Percentiles rank a stretch among this genome's conserved stretches.
phyloP scores from a whole-genome alignment of 495 filamentous ascomycete species.

The Podospora fimiseda region DNA sequence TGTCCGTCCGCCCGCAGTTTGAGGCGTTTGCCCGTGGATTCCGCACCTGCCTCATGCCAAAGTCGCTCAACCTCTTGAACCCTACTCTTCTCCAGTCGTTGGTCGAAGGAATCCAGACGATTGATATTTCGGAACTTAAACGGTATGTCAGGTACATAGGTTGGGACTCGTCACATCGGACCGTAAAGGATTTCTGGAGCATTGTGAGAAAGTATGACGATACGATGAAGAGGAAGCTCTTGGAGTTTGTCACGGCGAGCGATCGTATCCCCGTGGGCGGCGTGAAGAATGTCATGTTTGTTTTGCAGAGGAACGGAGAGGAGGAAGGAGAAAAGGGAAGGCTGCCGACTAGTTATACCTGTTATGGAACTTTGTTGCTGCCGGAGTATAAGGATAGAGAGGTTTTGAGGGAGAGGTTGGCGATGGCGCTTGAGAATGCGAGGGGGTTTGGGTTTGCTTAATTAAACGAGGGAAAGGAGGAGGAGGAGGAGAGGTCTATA shows the following conservation, averaged over 20 bases:
- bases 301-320: conserved; percentile 71
- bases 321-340: conserved; percentile 47
- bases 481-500: not conserved
- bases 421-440: conserved; percentile 79
- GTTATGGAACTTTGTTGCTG: conserved; percentile 77
- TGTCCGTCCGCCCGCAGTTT: conserved; percentile 70
- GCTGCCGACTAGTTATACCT: conserved; percentile 79
- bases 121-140: conserved; percentile 67
- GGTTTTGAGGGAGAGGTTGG: conserved; percentile 65
- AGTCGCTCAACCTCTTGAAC: conserved; percentile 64
- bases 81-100: conserved; percentile 64
- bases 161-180: conserved; percentile 59
- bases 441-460: conserved; percentile 78
- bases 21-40: conserved; percentile 80
- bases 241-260: conserved; percentile 93
- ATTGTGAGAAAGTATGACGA: conserved; percentile 63
- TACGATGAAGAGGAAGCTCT: conserved; percentile 60
- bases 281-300: conserved; percentile 70
- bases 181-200: conserved; percentile 76
- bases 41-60: conserved; percentile 62
- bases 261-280: conserved; percentile 86
- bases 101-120: conserved; percentile 73
- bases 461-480: not conserved
- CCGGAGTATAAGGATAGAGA: conserved; percentile 71
- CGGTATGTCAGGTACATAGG: conserved; percentile 69